Percentiles rank a stretch among this genome's conserved stretches.
Conservation (phyloP, 768 basidiomycete genomes). For the Leccinum aurantiacum region DNA sequence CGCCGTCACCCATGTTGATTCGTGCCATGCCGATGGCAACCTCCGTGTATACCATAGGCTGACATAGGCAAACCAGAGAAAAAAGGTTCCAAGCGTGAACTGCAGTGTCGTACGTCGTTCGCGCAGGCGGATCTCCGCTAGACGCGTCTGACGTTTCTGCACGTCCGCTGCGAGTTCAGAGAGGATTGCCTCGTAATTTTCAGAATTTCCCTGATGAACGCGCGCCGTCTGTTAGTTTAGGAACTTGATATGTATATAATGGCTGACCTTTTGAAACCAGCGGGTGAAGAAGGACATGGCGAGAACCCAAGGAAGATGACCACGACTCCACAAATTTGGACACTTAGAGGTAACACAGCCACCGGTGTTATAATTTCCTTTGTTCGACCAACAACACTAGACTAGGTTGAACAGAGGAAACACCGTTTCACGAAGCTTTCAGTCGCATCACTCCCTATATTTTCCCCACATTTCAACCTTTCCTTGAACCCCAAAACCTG, state of each 20-base stretch:
- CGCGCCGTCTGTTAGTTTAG: background rate
- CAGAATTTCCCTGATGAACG: conserved; percentile 28
- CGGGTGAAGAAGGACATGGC: conserved; percentile 31
- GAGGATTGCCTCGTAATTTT: conserved; percentile 79
- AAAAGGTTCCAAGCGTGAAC: conserved; percentile 76
- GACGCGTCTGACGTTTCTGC: conserved; percentile 66
- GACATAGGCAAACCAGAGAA: conserved; percentile 70
- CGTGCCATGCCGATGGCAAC: conserved; percentile 42
- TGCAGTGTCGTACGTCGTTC: conserved; percentile 77
- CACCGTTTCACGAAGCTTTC: background rate
- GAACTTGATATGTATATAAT: background rate
- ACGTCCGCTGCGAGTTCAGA: conserved; percentile 66
- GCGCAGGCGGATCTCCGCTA: conserved; percentile 82
- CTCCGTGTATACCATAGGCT: conserved; percentile 69
- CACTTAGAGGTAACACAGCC: conserved; percentile 20
- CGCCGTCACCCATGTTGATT: conserved; percentile 37
- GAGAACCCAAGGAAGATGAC: conserved; percentile 6
- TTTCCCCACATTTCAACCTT: background rate
- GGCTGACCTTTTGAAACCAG: conserved; percentile 31
- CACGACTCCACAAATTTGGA: conserved; percentile 19
- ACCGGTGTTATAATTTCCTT: conserved; percentile 3
- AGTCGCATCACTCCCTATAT: background rate
- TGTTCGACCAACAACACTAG: too few relatives aligned
- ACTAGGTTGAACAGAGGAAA: background rate
- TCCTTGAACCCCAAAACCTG: background rate